These are phyloP conservation scores for Nowakowskiella sp. DNA, from an alignment of 192 early-diverging fungal species.

Conservation along the genomic window DNA sequence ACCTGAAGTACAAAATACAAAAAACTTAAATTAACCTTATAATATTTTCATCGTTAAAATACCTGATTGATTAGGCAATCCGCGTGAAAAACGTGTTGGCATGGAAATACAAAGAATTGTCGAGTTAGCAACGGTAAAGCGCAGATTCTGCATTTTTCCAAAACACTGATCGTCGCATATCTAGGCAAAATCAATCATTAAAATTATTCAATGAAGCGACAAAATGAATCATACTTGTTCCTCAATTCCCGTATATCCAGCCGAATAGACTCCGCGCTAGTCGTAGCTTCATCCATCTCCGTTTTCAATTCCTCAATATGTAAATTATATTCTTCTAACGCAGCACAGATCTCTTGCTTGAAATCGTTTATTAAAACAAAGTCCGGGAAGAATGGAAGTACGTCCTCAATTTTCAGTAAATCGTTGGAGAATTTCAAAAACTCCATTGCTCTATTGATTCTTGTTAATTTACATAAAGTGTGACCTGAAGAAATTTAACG, in stretches of 20 bases:
- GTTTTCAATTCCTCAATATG: constrained; percentile 79
- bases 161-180: constrained; percentile 56
- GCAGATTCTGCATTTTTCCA: constrained; percentile 75
- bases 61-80: constrained; percentile 79
- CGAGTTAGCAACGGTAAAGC: constrained; percentile 66
- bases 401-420: constrained; percentile 86
- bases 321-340: constrained; percentile 86
- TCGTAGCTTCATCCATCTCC: constrained; percentile 95
- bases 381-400: constrained; percentile 94
- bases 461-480: no score
- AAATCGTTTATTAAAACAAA: constrained; percentile 97
- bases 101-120: constrained; percentile 93
- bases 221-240: constrained; percentile 54
- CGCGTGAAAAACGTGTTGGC: constrained; percentile 89
- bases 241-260: constrained; percentile 80
- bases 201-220: constrained; percentile 5
- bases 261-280: constrained; percentile 85
- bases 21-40: constrained; percentile 5
- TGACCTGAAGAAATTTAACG: constrained; percentile 5
- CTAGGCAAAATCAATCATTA: constrained; percentile 17
- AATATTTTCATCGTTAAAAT: no score
- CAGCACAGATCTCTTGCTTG: constrained; percentile 87
- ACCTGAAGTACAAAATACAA: constrained; percentile 25
- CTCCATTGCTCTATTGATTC: constrained; percentile 63
- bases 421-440: constrained; percentile 69